Evolutionary conservation across 2,329 filamentous ascomycete genomes (phyloP).

Genomic region (Septoria linicola): DNA sequence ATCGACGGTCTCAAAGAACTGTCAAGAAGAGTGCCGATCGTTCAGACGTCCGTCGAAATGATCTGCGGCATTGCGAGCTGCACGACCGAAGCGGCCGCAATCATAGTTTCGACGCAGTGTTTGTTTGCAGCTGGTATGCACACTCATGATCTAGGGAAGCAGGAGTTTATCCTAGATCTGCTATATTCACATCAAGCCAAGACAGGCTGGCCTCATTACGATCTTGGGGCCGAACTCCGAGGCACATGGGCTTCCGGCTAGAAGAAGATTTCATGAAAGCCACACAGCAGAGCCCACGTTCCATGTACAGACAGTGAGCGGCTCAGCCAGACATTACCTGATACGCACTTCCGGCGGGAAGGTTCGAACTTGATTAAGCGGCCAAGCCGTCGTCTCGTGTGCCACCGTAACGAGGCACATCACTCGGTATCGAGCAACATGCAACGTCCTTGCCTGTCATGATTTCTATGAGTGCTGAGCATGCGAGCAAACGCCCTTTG

Average conservation of each 20-base stretch:
- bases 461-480: no score
- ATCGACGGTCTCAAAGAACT: constrained; percentile 45
- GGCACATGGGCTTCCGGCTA: no score
- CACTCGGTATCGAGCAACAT: not conserved
- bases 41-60: constrained; percentile 46
- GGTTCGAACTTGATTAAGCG: no score
- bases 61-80: constrained; percentile 52
- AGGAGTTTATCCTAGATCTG: constrained; percentile 37
- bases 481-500: no score
- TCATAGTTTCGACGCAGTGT: constrained; percentile 43
- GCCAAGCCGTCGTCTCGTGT: no score
- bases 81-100: constrained; percentile 40
- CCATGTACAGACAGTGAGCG: no score
- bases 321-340: no score
- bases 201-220: constrained; percentile 40
- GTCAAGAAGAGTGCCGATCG: constrained; percentile 40
- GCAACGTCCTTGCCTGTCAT: no score
- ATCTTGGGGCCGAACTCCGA: not conserved
- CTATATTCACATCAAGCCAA: constrained; percentile 38
- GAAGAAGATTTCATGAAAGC: no score
- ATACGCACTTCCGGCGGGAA: no score
- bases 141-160: constrained; percentile 35
- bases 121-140: constrained; percentile 42
- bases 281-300: no score
- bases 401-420: not conserved